Evolutionary conservation across 1,284 basidiomycete genomes (phyloP).

Genomic region (Ceratorhiza oryzae-sativae): DNA sequence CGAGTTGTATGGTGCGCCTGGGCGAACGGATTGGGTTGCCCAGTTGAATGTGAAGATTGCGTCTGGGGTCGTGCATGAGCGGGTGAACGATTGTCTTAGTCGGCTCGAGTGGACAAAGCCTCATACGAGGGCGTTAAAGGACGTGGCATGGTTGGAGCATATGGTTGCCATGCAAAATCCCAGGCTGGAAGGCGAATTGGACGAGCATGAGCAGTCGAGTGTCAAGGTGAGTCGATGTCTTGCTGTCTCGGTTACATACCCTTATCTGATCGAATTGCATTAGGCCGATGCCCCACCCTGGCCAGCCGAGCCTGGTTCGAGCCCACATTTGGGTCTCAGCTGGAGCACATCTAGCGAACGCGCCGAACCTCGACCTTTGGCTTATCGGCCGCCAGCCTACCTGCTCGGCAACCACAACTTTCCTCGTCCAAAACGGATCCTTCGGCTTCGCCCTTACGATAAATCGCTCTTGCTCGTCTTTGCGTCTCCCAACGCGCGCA

Average conservation of each 20-base stretch:
- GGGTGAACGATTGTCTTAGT: not conserved
- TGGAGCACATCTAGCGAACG: constrained; percentile 28
- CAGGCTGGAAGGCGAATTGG: not conserved
- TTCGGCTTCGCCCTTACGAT: not conserved
- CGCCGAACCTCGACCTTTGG: not conserved
- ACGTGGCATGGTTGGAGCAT: constrained; percentile 29
- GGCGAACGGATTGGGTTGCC: not conserved
- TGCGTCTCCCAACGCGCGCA: constrained; percentile 14
- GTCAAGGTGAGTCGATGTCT: not conserved
- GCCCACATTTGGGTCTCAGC: not conserved
- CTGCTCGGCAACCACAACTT: not conserved
- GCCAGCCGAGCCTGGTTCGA: not conserved
- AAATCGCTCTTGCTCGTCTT: constrained; percentile 15
- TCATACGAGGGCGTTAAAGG: not conserved
- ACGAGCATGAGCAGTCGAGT: not conserved
- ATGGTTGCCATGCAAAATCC: constrained; percentile 32
- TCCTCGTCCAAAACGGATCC: constrained; percentile 26
- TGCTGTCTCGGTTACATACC: not conserved
- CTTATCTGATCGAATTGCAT: not conserved
- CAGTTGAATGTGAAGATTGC: not conserved
- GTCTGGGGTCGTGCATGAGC: not conserved
- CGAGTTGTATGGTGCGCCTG: constrained; percentile 24
- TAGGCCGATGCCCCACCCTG: not conserved
- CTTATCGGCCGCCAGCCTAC: not conserved
- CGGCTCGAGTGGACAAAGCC: constrained; percentile 1